Conservation (phyloP, 371 early-diverging fungal species). For the Mortierella sp. region DNA sequence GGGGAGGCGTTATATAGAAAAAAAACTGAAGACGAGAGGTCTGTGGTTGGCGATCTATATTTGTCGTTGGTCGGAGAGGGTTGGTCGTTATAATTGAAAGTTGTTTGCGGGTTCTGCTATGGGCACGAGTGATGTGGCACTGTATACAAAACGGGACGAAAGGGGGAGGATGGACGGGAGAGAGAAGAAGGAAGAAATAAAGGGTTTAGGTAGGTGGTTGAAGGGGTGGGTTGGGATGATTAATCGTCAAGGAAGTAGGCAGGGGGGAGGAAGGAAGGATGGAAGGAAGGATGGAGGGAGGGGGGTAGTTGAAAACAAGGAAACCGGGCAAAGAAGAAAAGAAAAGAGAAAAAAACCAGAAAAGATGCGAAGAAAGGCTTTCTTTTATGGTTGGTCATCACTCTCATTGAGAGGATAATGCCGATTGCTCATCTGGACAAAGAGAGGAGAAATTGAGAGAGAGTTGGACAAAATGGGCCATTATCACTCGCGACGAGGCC, state of each 20-base stretch:
- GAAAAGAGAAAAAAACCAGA: neutral
- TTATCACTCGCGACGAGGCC: neutral
- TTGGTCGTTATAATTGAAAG: conserved; percentile 4
- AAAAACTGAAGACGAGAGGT: neutral
- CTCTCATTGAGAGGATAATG: neutral
- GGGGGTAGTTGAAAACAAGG: neutral
- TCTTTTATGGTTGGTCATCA: too few species aligned
- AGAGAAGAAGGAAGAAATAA: neutral
- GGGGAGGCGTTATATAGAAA: conserved; percentile 3
- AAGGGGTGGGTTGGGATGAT: neutral
- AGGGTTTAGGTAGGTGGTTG: neutral
- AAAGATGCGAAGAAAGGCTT: neutral
- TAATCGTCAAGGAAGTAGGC: conserved; percentile 1
- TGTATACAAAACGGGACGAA: conserved; percentile 15
- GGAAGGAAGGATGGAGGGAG: neutral
- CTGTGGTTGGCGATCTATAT: conserved; percentile 1
- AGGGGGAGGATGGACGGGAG: conserved; percentile 4
- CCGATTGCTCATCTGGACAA: neutral
- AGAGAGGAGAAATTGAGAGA: conserved; percentile 8
- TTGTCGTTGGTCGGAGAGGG: conserved; percentile 1
- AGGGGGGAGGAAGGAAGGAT: neutral
- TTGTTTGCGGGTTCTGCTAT: neutral
- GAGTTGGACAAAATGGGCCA: neutral
- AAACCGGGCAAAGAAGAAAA: neutral
- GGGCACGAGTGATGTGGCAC: conserved; percentile 8